Evolutionary conservation across 306 rosid species (phyloP).

Genomic region (Senna siamea): DNA sequence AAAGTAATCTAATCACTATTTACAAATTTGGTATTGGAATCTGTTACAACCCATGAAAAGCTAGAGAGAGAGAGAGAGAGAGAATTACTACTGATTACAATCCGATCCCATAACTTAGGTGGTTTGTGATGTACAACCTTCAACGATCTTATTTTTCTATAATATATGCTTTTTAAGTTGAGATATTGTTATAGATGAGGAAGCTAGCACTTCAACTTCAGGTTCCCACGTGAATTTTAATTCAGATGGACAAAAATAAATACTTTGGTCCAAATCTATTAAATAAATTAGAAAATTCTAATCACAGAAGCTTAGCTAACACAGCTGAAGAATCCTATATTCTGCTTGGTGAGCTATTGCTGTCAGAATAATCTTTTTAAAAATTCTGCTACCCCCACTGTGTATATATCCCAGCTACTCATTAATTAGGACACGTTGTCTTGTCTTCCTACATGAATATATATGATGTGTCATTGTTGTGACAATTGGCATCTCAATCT

Average conservation of each 20-base stretch:
- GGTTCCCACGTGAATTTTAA: slow-evolving; percentile 18
- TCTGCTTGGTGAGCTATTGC: slow-evolving; percentile 33
- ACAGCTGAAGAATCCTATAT: slow-evolving; percentile 38
- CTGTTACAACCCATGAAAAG: slow-evolving; percentile 38
- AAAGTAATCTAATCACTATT: slow-evolving; percentile 44
- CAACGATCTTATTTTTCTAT: neutral
- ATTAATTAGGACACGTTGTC: neutral
- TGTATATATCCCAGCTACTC: neutral
- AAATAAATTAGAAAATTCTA: neutral
- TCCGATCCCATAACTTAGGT: slow-evolving; percentile 35
- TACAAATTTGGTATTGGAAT: slow-evolving; percentile 40
- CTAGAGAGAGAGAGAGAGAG: slow-evolving; percentile 9
- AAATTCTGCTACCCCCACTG: slow-evolving; percentile 6
- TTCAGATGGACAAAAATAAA: slow-evolving; percentile 3
- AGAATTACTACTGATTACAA: neutral
- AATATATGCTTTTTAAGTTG: neutral
- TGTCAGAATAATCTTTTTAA: slow-evolving; percentile 28
- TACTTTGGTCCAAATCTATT: slow-evolving; percentile 2
- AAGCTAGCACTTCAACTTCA: slow-evolving; percentile 28
- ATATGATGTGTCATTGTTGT: neutral
- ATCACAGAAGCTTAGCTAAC: too few relatives aligned
- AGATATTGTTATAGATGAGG: slow-evolving; percentile 20
- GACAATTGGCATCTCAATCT: slow-evolving; percentile 6
- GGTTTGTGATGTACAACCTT: slow-evolving; percentile 44
- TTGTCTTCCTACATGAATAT: neutral